Evolutionary conservation across 495 filamentous ascomycete genomes (phyloP), one percentile per base, ranked within the genome.

Genomic region (Neohortaea acidophila): DNA sequence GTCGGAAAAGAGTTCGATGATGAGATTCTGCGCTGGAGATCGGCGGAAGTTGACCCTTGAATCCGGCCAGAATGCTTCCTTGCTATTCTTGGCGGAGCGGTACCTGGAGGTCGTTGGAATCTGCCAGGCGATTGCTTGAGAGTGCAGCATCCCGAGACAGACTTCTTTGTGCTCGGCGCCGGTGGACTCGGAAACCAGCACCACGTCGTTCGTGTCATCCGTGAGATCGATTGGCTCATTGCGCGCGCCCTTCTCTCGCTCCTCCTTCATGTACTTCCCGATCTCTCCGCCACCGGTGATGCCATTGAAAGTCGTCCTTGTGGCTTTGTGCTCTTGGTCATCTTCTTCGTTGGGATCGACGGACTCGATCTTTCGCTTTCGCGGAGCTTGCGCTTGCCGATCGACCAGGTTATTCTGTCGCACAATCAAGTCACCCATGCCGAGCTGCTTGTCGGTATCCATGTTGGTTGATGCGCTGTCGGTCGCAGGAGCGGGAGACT

Each of bases 381-480:
- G 89, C 38, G 69, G 62, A 0, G 79, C 74, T 8, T 66, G 61
- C 21, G 65, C 62, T 20, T 59, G 59, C 2, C 84, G 76, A 11
- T 73, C 60, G 39, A 75, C 68, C 13, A 87, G 76, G 37, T 73
- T 75, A 49, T 87, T 79, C 48, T 85, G 58, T 21, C 69, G 63
- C 52, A 87, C 82, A 41, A 89, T 63, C 53, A 67, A 62, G 15
- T 53, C 37, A 14, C 55, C 55, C 42, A 68, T 64, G 22, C 64
- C 65, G 15, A 23, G 14, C 7, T 2, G 14, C 15, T 36, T 28
- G 12, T 23, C 18, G n/a, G n/a, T n/a, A n/a, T n/a, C n/a, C n/a
- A n/a, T n/a, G n/a, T n/a, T n/a, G n/a, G n/a, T n/a, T n/a, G n/a
- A n/a, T n/a, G n/a, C n/a, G n/a, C n/a, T n/a, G n/a, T n/a, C n/a